Evolutionary conservation across 768 basidiomycete genomes (phyloP).

Genomic region (Tephrocybe sp.): DNA sequence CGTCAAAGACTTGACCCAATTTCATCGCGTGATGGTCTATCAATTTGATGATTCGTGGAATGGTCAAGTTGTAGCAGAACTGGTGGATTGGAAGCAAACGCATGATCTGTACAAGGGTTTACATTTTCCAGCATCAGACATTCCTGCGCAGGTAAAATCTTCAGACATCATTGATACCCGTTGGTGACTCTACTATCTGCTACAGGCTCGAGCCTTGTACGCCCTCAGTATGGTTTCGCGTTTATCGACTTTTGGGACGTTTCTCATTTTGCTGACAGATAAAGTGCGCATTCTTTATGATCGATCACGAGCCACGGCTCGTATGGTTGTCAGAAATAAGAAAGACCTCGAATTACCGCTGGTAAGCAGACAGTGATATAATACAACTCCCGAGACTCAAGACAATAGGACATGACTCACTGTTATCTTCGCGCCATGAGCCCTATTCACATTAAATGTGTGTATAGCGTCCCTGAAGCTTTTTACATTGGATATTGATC

Average conservation of each 20-base stretch:
- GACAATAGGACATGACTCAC: conserved; percentile 72
- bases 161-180: not conserved
- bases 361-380: conserved; percentile 30
- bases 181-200: not conserved
- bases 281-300: conserved; percentile 79
- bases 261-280: conserved; percentile 33
- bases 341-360: conserved; percentile 68
- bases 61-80: conserved; percentile 74
- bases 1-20: conserved; percentile 76
- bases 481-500: conserved; percentile 3
- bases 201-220: conserved; percentile 64
- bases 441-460: conserved; percentile 80
- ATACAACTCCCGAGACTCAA: not conserved
- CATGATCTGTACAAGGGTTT: conserved; percentile 71
- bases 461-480: not conserved
- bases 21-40: conserved; percentile 79
- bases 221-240: conserved; percentile 47
- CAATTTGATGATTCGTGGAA: conserved; percentile 83
- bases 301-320: conserved; percentile 66
- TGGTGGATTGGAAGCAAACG: conserved; percentile 75
- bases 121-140: conserved; percentile 69
- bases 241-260: not conserved
- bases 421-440: conserved; percentile 85
- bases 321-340: conserved; percentile 60
- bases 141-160: conserved; percentile 54